A percentile compares a stretch with the other conserved stretches of the same genome.
phyloP scores from a whole-genome alignment of 257 asterid species.

The Ballota nigra region DNA sequence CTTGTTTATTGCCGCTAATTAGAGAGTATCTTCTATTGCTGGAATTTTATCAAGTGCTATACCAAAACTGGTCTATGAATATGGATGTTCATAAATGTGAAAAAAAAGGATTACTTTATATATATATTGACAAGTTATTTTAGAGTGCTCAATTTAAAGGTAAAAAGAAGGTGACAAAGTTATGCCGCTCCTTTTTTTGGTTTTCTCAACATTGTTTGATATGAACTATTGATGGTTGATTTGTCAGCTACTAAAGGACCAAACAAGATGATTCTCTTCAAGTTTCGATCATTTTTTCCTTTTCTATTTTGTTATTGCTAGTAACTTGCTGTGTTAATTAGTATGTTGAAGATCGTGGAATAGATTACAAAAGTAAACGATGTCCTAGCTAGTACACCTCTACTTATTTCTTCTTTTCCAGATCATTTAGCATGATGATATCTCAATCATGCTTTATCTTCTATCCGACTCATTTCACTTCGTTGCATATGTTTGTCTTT shows the following conservation, averaged over 20 bases:
- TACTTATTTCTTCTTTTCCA: background rate
- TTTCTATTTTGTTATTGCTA: background rate
- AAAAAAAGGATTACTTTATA: too few species aligned
- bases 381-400: background rate
- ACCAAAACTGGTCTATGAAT: background rate
- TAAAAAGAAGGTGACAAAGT: background rate
- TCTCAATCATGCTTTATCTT: background rate
- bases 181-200: background rate
- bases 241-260: background rate
- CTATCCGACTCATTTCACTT: background rate
- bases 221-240: too few species aligned
- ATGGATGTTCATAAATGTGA: background rate
- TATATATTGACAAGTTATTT: background rate
- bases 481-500: background rate
- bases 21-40: background rate
- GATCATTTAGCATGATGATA: background rate
- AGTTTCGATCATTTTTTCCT: background rate
- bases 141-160: background rate
- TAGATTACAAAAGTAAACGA: background rate
- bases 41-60: background rate
- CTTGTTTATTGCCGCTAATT: background rate
- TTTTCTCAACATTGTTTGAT: background rate
- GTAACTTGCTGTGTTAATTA: background rate
- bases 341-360: background rate
- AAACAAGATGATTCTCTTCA: background rate